Base-by-base conservation (phyloP, 495 filamentous ascomycete species). In the Neurospora sp. region DNA sequence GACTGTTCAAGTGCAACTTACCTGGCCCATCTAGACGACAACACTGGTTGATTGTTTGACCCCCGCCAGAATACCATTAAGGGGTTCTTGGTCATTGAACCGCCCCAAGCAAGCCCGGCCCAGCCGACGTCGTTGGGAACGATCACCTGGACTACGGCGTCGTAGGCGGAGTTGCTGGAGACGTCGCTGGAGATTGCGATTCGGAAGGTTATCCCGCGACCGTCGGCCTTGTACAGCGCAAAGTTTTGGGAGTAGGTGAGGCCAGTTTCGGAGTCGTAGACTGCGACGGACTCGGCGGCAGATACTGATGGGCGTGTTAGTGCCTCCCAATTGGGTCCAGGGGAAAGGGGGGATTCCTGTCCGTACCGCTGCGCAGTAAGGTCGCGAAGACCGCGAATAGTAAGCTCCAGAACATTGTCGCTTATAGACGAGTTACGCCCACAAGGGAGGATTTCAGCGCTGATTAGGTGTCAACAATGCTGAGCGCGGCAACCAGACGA, bases 191-290 rank as follows among this genome's bases (percentile, higher is more conserved):
- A 83, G 35, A 84, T 78, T 0, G 84, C 85, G 16, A 85, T 70
- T 39, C 84, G 84, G 78, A 81, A 81, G 14, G 78, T 81, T 75
- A 85, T 80, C 73, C 71, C 73, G 39, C 73, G 76, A 14, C 75
- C 74, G 44, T 80, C 79, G 1, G 82, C 74, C 71, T 81, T 81
- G 78, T 86, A 86, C 70, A 78, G 74, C 20, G 75, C 79, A 27
- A 76, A 79, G 72, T 79, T 81, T 74, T 85, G 77, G 18, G 84
- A 81, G 77, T 86, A 88, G 3, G 82, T 81, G 70, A 88, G 84
- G 46, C 86, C 86, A 0, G 86, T 88, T 71, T 87, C 85, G 14
- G 82, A 72, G 69, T 88, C 86, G 77, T 82, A 82, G 11, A 83
- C 71, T 31, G 77, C 71, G 20, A 77, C 76, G 20, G 77, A 78